These are phyloP conservation scores for Pilasporangium apinafurcum DNA, from an alignment of 352 stramenopile species.

Conservation along the genomic window DNA sequence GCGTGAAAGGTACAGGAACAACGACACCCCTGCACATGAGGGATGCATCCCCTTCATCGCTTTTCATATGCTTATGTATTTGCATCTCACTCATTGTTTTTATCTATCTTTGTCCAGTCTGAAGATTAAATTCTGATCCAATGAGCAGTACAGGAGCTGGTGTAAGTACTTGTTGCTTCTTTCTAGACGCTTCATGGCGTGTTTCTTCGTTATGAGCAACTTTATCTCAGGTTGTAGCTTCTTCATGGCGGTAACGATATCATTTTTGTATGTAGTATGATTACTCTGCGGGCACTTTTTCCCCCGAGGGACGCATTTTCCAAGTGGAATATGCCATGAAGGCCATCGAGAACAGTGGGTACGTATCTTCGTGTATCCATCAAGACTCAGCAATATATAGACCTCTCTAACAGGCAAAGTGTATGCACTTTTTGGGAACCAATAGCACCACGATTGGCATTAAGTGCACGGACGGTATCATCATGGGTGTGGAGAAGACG, in stretches of 20 bases:
- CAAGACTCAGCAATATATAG: neutral
- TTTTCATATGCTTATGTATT: too few species aligned
- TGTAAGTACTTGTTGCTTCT: conserved; percentile 13
- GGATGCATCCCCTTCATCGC: too few species aligned
- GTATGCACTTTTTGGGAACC: neutral
- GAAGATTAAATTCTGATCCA: conserved; percentile 4
- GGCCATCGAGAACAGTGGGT: conserved; percentile 96
- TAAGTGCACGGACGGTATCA: conserved; percentile 96
- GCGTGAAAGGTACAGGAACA: too few species aligned
- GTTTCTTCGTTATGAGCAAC: neutral
- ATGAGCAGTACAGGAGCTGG: conserved; percentile 85
- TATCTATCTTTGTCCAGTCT: too few species aligned
- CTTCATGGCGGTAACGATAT: neutral
- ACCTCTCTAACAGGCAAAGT: neutral
- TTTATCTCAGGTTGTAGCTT: neutral
- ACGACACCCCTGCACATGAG: too few species aligned
- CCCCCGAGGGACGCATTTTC: conserved; percentile 97
- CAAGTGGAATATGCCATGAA: conserved; percentile 99
- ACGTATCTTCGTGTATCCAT: neutral
- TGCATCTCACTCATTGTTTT: too few species aligned
- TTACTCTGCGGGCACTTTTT: conserved; percentile 92
- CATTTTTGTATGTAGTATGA: conserved; percentile 45
- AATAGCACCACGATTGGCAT: conserved; percentile 95
- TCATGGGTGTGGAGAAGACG: conserved; percentile 97
- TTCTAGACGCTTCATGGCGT: neutral